A percentile compares a stretch with the other conserved stretches of the same genome.
Conservation (phyloP, 2,329 filamentous ascomycete species). For the Myotisia sp. region DNA sequence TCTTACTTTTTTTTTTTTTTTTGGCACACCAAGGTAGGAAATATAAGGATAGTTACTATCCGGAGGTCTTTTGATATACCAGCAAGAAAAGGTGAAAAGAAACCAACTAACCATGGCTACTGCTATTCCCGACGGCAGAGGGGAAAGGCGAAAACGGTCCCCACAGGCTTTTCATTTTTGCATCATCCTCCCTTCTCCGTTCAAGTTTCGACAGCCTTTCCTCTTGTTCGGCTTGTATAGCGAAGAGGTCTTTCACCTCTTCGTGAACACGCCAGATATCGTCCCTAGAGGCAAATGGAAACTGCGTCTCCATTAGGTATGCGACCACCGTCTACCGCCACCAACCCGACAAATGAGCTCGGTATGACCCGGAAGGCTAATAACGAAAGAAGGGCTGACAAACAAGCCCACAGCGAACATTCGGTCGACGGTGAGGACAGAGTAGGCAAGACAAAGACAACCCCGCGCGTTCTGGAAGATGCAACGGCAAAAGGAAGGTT, state of each 20-base stretch:
- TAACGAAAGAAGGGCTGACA: not conserved
- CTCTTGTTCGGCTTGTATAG: constrained; percentile 46
- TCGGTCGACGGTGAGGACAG: too few relatives aligned
- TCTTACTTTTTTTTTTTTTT: too few relatives aligned
- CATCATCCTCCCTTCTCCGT: constrained; percentile 48
- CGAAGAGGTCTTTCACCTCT: constrained; percentile 47
- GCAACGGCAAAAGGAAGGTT: not conserved
- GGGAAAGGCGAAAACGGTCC: constrained; percentile 73
- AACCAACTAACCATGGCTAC: constrained; percentile 56
- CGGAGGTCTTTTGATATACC: not conserved
- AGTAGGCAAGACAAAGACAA: too few relatives aligned
- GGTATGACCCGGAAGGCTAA: not conserved
- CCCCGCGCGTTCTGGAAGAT: too few relatives aligned
- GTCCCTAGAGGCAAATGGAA: constrained; percentile 48
- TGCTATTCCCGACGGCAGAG: too few relatives aligned
- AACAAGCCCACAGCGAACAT: constrained; percentile 1
- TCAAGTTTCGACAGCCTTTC: constrained; percentile 49
- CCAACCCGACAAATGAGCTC: not conserved
- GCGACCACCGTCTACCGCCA: not conserved
- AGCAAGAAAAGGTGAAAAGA: not conserved
- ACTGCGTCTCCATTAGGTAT: constrained; percentile 46
- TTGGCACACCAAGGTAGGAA: too few relatives aligned
- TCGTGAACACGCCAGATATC: constrained; percentile 51
- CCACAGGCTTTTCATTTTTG: constrained; percentile 71
- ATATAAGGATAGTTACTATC: not conserved